phyloP scores from a whole-genome alignment of 2,329 filamentous ascomycete genomes.

The Cadophora malorum region DNA sequence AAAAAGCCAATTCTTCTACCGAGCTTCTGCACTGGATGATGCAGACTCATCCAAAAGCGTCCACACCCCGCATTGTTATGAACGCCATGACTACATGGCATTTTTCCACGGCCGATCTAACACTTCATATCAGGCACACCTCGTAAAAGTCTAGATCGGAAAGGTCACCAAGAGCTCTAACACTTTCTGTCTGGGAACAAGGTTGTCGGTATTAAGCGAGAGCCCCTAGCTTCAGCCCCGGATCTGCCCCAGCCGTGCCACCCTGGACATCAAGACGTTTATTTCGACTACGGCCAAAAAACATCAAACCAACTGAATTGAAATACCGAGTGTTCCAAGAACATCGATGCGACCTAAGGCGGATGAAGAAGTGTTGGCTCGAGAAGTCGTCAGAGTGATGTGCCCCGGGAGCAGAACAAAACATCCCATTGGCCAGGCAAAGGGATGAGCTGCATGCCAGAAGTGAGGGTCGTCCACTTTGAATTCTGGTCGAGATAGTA shows the following conservation, averaged over 20 bases:
- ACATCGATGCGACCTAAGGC: background rate
- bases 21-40: background rate
- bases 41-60: background rate
- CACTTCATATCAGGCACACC: background rate
- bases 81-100: conserved; percentile 5
- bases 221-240: background rate
- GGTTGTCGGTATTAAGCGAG: conserved; percentile 10
- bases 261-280: background rate
- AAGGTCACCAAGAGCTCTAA: background rate
- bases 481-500: background rate
- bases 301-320: background rate
- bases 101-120: conserved; percentile 10
- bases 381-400: background rate
- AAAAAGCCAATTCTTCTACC: background rate
- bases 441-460: background rate
- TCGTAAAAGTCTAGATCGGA: background rate
- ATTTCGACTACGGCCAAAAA: background rate
- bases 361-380: background rate
- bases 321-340: background rate
- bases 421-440: background rate
- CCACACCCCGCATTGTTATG: background rate
- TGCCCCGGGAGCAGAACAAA: background rate
- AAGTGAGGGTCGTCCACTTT: background rate
- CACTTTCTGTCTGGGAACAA: conserved; percentile 7
- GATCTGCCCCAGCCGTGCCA: conserved; percentile 16